Conservation (phyloP, 805 yeast species). For the Candida sanyiensis region DNA sequence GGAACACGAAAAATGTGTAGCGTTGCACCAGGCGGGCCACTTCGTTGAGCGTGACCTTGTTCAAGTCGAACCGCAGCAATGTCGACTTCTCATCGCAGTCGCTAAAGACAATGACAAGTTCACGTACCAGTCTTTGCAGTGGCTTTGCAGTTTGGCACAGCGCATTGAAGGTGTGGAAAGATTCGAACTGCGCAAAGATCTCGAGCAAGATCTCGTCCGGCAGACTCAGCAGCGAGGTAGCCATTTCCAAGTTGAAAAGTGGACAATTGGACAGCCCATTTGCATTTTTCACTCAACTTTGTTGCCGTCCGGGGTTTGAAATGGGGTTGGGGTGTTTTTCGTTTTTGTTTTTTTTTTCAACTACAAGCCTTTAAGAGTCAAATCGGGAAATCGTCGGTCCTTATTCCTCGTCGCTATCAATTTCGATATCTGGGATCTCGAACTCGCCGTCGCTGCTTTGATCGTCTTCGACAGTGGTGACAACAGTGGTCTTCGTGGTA, state of each 20-base stretch:
- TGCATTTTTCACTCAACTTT: too few relatives aligned
- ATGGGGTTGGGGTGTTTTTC: neutral
- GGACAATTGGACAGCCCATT: neutral
- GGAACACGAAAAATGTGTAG: slow-evolving; percentile 16
- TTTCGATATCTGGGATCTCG: slow-evolving; percentile 43
- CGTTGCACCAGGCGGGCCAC: slow-evolving; percentile 5
- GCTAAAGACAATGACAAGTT: slow-evolving; percentile 11
- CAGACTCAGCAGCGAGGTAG: slow-evolving; percentile 12
- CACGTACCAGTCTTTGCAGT: slow-evolving; percentile 8
- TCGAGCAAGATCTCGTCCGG: slow-evolving; percentile 16
- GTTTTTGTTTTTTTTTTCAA: too few relatives aligned
- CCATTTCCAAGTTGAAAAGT: too few relatives aligned
- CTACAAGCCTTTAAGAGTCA: too few relatives aligned
- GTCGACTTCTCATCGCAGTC: slow-evolving; percentile 3
- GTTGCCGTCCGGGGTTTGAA: too few relatives aligned
- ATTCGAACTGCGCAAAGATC: slow-evolving; percentile 9
- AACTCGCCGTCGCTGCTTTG: slow-evolving; percentile 39
- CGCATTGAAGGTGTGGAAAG: slow-evolving; percentile 11
- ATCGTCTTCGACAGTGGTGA: too few relatives aligned
- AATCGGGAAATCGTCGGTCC: too few relatives aligned
- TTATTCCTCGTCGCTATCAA: slow-evolving; percentile 38
- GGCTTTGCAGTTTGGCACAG: slow-evolving; percentile 10
- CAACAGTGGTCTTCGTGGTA: too few relatives aligned
- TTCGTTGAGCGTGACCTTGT: slow-evolving; percentile 9
- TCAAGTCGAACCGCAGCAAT: slow-evolving; percentile 7